Base-by-base conservation (phyloP, 305 asterid species). In the Solanum hybrid region DNA sequence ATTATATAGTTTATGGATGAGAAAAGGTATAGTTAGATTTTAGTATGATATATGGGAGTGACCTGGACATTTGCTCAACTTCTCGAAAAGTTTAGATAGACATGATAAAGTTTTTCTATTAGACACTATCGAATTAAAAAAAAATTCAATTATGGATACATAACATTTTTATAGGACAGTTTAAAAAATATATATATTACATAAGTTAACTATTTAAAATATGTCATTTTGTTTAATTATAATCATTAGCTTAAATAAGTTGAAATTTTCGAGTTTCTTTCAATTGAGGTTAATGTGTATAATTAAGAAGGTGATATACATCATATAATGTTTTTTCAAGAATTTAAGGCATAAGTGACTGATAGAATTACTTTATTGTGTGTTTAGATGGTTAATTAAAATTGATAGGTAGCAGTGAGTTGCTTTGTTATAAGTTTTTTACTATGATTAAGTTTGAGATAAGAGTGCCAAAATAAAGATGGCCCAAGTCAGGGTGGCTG, bases 1-100 rank as follows among this genome's bases (percentile, higher is more conserved):
- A 6, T 77, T 57, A 88, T 41, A 68, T 85, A 45, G 91, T 91
- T 93, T 89, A 89, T 93, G 97, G 96, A 92, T 91, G 95, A 88
- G 93, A 90, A 65, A 86, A 75, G 72, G 79, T 90, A 75, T 41
- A 20, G 34, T 29, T 8, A 85, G 91, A 92, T 93, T 89, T 83
- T 87, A 86, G 82, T 89, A n/a, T 39, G 89, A 83, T 61, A 80
- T 77, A 77, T 77, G 4, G 82, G 10, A 24, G 39, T 24, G 82
- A 38, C 85, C 73, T 45, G 72, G 79, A 29, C 36, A 38, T 76
- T 31, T 73, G 45, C 45, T 38, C 45, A 38, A 38, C 0, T 38
- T 38, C 45, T 38, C 45, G 14, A 38, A 38, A 38, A 38, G 14
- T 38, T 38, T 10, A 38, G 37, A 1, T 33, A 33, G 41, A 38